Evolutionary conservation across 1,139 yeast species (phyloP).

Genomic region (Suhomyces bribrorum): DNA sequence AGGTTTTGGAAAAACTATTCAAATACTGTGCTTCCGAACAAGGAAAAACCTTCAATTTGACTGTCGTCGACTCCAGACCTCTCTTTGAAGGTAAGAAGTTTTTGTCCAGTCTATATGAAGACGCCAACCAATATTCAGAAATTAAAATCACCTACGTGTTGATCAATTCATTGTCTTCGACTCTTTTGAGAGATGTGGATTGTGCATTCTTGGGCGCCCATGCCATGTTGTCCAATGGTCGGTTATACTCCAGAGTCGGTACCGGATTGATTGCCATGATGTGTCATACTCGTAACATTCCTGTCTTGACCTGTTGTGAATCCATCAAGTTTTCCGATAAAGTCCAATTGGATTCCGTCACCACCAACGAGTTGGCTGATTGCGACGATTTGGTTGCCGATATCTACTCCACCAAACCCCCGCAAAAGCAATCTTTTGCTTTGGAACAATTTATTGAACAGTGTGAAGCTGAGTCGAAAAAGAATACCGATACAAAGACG

Average conservation of each 20-base stretch:
- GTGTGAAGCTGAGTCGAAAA: constrained; percentile 28
- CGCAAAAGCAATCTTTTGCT: constrained; percentile 63
- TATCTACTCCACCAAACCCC: constrained; percentile 50
- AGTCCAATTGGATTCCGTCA: constrained; percentile 93
- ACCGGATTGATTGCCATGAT: constrained; percentile 92
- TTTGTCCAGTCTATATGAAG: constrained; percentile 51
- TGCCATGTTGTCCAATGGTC: constrained; percentile 94
- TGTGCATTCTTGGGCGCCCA: constrained; percentile 95
- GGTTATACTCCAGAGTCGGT: constrained; percentile 91
- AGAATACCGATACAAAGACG: constrained; percentile 17
- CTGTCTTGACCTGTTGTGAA: constrained; percentile 94
- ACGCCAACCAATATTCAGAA: constrained; percentile 29
- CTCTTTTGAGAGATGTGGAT: constrained; percentile 76
- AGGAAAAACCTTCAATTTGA: constrained; percentile 71
- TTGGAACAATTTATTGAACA: constrained; percentile 64
- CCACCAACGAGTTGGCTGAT: constrained; percentile 89
- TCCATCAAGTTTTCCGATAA: constrained; percentile 92
- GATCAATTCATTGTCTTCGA: constrained; percentile 76
- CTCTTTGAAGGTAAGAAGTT: constrained; percentile 87
- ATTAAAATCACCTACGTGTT: constrained; percentile 61
- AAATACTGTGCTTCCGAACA: constrained; percentile 64
- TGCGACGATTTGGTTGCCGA: constrained; percentile 67
- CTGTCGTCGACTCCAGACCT: constrained; percentile 94
- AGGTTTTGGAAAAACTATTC: constrained; percentile 76
- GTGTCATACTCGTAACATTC: constrained; percentile 84